These are phyloP conservation scores for Podaxis rugospora DNA, from an alignment of 768 basidiomycete genomes.

Conservation along the genomic window DNA sequence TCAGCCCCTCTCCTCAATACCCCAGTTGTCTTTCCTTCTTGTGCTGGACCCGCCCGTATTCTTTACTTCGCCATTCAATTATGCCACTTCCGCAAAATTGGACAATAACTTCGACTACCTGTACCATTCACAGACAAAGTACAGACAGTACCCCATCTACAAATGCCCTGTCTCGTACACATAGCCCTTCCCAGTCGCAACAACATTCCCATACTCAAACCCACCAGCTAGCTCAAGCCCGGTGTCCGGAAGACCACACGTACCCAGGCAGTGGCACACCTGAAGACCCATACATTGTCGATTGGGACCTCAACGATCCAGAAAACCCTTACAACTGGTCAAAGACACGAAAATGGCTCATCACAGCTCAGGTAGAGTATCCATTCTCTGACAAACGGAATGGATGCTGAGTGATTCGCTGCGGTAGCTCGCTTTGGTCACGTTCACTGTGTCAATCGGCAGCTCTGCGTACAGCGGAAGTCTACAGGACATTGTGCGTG, in stretches of 20 bases:
- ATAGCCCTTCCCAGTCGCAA: not conserved
- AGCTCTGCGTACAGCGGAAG: slow-evolving; percentile 57
- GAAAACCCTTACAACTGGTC: slow-evolving; percentile 58
- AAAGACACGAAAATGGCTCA: slow-evolving; percentile 42
- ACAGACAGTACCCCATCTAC: slow-evolving; percentile 13
- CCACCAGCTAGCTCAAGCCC: slow-evolving; percentile 1
- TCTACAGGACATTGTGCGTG: slow-evolving; percentile 35
- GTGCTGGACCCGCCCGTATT: too few relatives aligned
- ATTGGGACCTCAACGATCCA: slow-evolving; percentile 46
- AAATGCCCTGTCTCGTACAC: not conserved
- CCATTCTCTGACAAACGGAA: not conserved
- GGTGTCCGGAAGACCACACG: slow-evolving; percentile 11
- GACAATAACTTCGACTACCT: not conserved
- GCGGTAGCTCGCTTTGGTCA: slow-evolving; percentile 42
- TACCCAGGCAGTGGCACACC: slow-evolving; percentile 44
- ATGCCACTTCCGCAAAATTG: slow-evolving; percentile 3
- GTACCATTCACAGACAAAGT: slow-evolving; percentile 20
- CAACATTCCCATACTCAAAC: not conserved
- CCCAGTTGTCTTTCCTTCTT: not conserved
- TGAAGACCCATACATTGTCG: slow-evolving; percentile 49
- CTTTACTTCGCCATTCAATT: slow-evolving; percentile 2
- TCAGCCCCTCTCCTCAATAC: not conserved
- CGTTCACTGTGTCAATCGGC: slow-evolving; percentile 56
- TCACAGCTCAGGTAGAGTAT: slow-evolving; percentile 44
- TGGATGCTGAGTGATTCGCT: slow-evolving; percentile 4